Base-by-base conservation (phyloP, 805 yeast species). In the Saturnispora sekii region DNA sequence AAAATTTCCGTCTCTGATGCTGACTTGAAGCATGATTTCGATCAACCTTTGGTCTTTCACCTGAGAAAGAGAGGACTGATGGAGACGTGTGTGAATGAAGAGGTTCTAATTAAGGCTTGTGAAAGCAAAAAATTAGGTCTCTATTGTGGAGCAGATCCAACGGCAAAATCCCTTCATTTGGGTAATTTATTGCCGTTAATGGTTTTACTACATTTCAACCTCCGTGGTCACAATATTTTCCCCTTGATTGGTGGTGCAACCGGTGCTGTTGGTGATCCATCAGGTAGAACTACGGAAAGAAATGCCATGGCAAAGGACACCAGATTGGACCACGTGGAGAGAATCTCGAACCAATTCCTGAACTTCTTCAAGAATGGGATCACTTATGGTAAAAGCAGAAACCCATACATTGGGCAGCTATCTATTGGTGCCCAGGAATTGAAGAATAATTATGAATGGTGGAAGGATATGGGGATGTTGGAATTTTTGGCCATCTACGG, bases 81-180 rank as follows among this genome's bases (percentile, higher is more conserved):
- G 1, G 67, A 73, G 21, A 66, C 63, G 6, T 55, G 61, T 37
- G 65, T 73, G 0, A 67, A 64, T 44, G 72, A 60, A 37, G 61
- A 58, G 0, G 49, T 52, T 17, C 39, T 64, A 3, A 43, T 53
- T 3, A 50, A 47, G 14, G 56, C 52, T n/a, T 50, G 54, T 6
- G 51, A 51, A 6, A 41, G 55, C 9, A 52, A 62, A 32, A 71
- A 68, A 51, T 54, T 84, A 10, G 78, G 80, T 9, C 62, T 87
- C 7, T 90, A 90, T 62, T 82, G 95, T 61, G 98, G 98, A 10
- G 97, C 96, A 0, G 98, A 93, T 58, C 98, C 98, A 1, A 81
- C 96, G 0, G 97, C 97, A 1, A 68, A 59, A 40, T 88, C 97
- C 0, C 67, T 93, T 12, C 98, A 93, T 64, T 64, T 93, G 52